A percentile compares a stretch with the other conserved stretches of the same genome.
phyloP scores from a whole-genome alignment of 1,284 basidiomycete genomes.

The Cutaneotrichosporon arboriforme region DNA sequence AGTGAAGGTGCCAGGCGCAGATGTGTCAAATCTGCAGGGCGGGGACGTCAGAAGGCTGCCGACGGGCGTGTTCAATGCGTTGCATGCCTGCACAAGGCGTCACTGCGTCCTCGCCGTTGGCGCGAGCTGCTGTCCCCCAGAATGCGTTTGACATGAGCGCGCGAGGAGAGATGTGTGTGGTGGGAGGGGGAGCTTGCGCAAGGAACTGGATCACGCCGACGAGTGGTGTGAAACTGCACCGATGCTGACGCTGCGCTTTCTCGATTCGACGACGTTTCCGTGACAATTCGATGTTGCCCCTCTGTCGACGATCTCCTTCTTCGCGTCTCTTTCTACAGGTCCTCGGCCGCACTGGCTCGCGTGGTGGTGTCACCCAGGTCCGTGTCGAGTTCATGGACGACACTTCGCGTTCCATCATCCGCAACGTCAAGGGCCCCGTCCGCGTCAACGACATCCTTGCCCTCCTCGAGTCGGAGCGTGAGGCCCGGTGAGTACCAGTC shows the following conservation, averaged over 20 bases:
- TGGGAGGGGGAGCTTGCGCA: neutral
- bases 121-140: too few relatives aligned
- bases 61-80: too few relatives aligned
- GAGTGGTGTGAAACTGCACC: neutral
- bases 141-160: too few relatives aligned
- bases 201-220: neutral
- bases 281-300: neutral
- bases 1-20: too few relatives aligned
- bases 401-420: conserved; percentile 89
- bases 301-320: neutral
- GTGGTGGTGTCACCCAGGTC: conserved; percentile 99
- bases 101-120: too few relatives aligned
- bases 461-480: conserved; percentile 96
- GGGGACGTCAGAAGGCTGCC: too few relatives aligned
- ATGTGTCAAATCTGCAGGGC: too few relatives aligned
- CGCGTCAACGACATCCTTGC: conserved; percentile 95
- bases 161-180: neutral
- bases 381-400: conserved; percentile 99
- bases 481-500: conserved; percentile 77
- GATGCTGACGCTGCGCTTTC: neutral
- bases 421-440: conserved; percentile 99
- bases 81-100: too few relatives aligned
- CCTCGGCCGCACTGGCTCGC: conserved; percentile 96
- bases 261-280: neutral
- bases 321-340: conserved; percentile 56